Percentiles rank a stretch among this genome's conserved stretches.
phyloP scores from a whole-genome alignment of 768 basidiomycete species.

The Collybiopsis confluens region DNA sequence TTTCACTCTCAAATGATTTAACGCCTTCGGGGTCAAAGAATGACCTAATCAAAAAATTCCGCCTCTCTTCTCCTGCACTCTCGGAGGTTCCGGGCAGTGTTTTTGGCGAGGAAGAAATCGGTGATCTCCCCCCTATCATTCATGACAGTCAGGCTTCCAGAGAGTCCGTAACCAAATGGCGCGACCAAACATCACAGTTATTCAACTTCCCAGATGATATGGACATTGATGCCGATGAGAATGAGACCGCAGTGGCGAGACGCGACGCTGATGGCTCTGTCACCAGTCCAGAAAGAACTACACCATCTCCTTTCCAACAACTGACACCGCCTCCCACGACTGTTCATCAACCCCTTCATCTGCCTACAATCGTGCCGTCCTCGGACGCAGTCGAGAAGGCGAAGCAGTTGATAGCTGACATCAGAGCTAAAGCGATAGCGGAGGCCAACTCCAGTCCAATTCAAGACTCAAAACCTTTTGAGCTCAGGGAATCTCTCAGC shows the following conservation, averaged over 20 bases:
- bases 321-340: constrained; percentile 11
- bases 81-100: constrained; percentile 59
- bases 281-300: background rate
- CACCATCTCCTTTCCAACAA: constrained; percentile 6
- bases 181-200: constrained; percentile 10
- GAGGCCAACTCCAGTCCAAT: constrained; percentile 36
- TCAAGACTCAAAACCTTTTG: constrained; percentile 23
- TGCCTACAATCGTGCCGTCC: constrained; percentile 8
- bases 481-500: constrained; percentile 5
- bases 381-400: constrained; percentile 40
- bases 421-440: constrained; percentile 59
- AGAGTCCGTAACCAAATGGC: constrained; percentile 7
- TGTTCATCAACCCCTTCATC: background rate
- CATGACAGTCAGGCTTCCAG: constrained; percentile 16
- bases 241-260: background rate
- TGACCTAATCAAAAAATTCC: constrained; percentile 31
- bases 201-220: constrained; percentile 10
- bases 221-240: constrained; percentile 12
- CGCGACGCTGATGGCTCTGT: background rate
- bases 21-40: constrained; percentile 7
- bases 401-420: constrained; percentile 55
- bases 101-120: constrained; percentile 60
- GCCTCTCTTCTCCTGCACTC: constrained; percentile 25
- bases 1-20: constrained; percentile 9
- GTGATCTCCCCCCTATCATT: constrained; percentile 20